Conservation (phyloP, 2,329 filamentous ascomycete species). For the Coleophoma eucalyptorum region DNA sequence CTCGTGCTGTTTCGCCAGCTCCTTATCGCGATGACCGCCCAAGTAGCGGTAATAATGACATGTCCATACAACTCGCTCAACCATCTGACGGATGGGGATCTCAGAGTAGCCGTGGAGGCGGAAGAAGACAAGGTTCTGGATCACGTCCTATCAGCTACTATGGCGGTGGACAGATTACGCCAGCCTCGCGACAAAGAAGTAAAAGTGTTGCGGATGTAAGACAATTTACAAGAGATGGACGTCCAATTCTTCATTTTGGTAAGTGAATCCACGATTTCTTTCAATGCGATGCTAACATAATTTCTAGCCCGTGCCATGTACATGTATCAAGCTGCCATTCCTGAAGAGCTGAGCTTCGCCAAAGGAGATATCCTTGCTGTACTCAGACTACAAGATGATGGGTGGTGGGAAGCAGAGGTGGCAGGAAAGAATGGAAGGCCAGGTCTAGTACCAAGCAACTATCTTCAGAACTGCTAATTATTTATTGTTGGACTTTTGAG, state of each 20-base stretch:
- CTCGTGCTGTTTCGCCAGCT: conserved; percentile 41
- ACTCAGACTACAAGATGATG: conserved; percentile 88
- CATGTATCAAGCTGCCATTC: conserved; percentile 89
- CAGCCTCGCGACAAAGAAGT: conserved; percentile 55
- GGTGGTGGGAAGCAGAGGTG: conserved; percentile 98
- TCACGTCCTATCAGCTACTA: conserved; percentile 50
- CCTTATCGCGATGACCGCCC: conserved; percentile 40
- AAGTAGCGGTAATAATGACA: conserved; percentile 41
- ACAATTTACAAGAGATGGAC: conserved; percentile 81
- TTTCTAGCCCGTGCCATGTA: conserved; percentile 82
- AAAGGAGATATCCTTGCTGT: conserved; percentile 93
- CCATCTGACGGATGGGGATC: conserved; percentile 54
- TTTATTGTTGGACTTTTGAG: too few relatives aligned
- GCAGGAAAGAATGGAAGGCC: conserved; percentile 60
- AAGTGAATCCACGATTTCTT: conserved; percentile 39
- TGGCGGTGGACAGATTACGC: conserved; percentile 30
- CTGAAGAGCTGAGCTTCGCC: conserved; percentile 86
- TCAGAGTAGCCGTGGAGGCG: conserved; percentile 42
- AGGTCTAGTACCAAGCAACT: conserved; percentile 67
- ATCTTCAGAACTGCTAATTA: conserved; percentile 39
- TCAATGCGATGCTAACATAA: conserved; percentile 16
- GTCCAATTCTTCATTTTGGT: conserved; percentile 91
- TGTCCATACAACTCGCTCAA: conserved; percentile 66
- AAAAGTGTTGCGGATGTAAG: conserved; percentile 82
- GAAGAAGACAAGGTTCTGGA: conserved; percentile 44